Conservation (phyloP, 495 filamentous ascomycete species). For the Penicillium canariense region DNA sequence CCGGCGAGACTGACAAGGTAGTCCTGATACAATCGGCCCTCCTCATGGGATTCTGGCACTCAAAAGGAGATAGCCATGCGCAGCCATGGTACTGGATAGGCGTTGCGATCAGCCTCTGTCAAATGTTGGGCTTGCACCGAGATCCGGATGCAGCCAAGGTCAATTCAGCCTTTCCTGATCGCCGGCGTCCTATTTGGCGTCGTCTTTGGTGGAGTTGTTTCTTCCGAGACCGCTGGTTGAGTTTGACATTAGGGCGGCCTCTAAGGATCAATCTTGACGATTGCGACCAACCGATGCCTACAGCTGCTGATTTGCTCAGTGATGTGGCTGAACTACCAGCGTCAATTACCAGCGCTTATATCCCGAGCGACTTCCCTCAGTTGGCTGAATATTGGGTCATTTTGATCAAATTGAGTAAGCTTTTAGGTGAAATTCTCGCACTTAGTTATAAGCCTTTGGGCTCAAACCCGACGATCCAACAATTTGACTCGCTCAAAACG, state of each 20-base stretch:
- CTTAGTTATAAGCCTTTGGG: slow-evolving; percentile 21
- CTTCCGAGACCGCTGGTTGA: slow-evolving; percentile 40
- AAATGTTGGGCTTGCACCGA: slow-evolving; percentile 36
- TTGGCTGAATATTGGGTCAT: slow-evolving; percentile 32
- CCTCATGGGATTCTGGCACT: slow-evolving; percentile 41
- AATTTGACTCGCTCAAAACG: slow-evolving; percentile 28
- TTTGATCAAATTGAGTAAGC: slow-evolving; percentile 26
- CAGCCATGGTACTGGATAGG: slow-evolving; percentile 43
- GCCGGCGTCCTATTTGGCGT: slow-evolving; percentile 33
- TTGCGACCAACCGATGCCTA: slow-evolving; percentile 30
- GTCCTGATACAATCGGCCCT: slow-evolving; percentile 39
- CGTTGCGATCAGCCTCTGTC: slow-evolving; percentile 33
- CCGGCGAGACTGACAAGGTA: slow-evolving; percentile 34
- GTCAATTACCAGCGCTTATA: neutral
- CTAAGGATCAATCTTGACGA: slow-evolving; percentile 36
- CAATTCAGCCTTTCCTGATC: slow-evolving; percentile 21
- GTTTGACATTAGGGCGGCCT: slow-evolving; percentile 35
- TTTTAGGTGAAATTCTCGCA: slow-evolving; percentile 22
- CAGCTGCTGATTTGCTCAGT: slow-evolving; percentile 26
- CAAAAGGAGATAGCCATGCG: slow-evolving; percentile 34
- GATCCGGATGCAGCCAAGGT: slow-evolving; percentile 15
- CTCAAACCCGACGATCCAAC: slow-evolving; percentile 8
- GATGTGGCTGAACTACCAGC: slow-evolving; percentile 21
- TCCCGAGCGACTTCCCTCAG: slow-evolving; percentile 24
- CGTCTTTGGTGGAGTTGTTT: slow-evolving; percentile 44